Evolutionary conservation across 768 basidiomycete species (phyloP), one percentile per base, ranked within the genome.

Genomic region (Kondoa subrosea): DNA sequence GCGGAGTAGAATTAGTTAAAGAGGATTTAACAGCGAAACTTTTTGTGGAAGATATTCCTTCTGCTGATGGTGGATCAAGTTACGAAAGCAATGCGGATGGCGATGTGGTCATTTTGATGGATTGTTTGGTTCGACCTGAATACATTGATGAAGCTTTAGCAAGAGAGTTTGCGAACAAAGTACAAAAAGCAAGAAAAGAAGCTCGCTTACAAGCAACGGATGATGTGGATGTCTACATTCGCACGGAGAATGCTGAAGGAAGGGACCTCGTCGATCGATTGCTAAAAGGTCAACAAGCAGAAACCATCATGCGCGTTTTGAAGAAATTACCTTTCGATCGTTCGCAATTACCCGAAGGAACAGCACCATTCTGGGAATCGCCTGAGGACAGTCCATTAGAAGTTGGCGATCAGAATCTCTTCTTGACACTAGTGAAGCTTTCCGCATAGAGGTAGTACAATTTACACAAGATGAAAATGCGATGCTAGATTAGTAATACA

Each of bases 151-250:
- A 96, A 80, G 91, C 89, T 81, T 81, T 91, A 29, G 86, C 89
- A 59, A 84, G 95, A 58, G 89, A 93, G 77, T 77, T 96, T 71
- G 87, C 87, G 71, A 93, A 91, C 72, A 86, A 92, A 66, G 86
- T 96, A 57, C 95, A 99, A 80, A 90, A 89, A 76, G 80, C 96
- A 69, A 82, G 95, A 73, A 99, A 99, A 80, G 90, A 91, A 78
- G 91, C 91, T 0, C 91, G 91, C 16, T 80, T 97, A 71, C 90
- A 91, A 77, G 87, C 93, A 25, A 91, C 91, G 4, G 95, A 99
- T 75, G 89, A 95, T 75, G 85, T 96, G 31, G 82, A 88, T 65
- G 83, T 95, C 56, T 92, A 85, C 78, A 91, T 91, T 79, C 78
- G 78, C 68, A 88, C 93, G 76, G 85, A 86, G 73, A 82, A 83